Base-by-base conservation (phyloP, 1,284 basidiomycete species). In the Athelia psychrophila region DNA sequence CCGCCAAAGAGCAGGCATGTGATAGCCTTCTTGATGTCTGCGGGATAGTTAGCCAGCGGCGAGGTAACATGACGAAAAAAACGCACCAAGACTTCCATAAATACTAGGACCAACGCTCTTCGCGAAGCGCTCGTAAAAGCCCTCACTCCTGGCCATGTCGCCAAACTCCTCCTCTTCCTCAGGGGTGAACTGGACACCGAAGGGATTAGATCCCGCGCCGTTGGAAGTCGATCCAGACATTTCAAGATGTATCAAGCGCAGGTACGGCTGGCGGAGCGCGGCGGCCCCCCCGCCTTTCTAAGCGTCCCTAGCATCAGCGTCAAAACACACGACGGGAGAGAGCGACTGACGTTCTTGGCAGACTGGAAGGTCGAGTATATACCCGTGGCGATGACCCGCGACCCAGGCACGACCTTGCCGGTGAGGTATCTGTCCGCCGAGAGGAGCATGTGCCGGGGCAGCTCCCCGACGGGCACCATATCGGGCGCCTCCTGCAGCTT, bases 401-500 rank as follows among this genome's bases (percentile, higher is more conserved):
- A 94, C 6, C 97, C 97, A 2, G 97, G 97, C 2, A 98, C 92
- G 13, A 97, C 94, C 61, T 87, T 87, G 1, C 91, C 93, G 1
- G 94, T 93, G 48, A 97, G 75, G 64, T 93, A 88, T 66, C 94
- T 77, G 69, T 99, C 97, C 12, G 86, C 87, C 33, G 92, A 95
- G 23, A 99, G 78, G 51, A 98, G 81, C 80, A 99, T 95, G 69
- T 99, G 97, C 40, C 95, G 77, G 3, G 97, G 97, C 45, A 99
- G 77, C 66, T 99, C 97, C 77, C 97, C 97, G 20, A 99, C 95
- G 2, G 97, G 97, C 0, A 99, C 97, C 94, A 98, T 98, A 68
- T 99, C 97, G 0, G 97, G 97, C 6, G 96, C 95, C 72, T 99
- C 97, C 70, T 99, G 97, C 15, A 99, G 80, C 70, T 99, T 99